Conservation (phyloP, 225 moss, liverwort and hornwort species). For the Antitrichia curtipendula region DNA sequence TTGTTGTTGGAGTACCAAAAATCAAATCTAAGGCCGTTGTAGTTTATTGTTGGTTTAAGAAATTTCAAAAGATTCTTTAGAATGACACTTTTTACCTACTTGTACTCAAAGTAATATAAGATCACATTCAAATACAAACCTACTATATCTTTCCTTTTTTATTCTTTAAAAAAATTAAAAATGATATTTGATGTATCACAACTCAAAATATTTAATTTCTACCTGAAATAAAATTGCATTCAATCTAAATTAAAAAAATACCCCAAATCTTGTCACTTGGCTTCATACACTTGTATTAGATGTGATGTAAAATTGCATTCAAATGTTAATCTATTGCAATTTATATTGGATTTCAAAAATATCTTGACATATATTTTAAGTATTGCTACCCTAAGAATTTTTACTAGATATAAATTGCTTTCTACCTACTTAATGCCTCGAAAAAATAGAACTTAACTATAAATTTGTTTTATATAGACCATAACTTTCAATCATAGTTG, state of each 20-base stretch:
- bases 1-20: background rate
- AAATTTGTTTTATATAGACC: background rate
- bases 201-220: fast-evolving
- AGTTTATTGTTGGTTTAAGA: no score
- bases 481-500: background rate
- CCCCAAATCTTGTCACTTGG: background rate
- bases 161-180: no score
- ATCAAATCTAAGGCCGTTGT: background rate
- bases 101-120: background rate
- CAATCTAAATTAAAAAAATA: background rate
- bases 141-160: no score
- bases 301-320: background rate
- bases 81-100: no score
- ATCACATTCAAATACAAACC: no score
- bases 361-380: background rate
- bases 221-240: background rate
- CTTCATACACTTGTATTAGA: background rate
- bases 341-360: background rate
- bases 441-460: background rate
- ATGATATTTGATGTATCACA: background rate
- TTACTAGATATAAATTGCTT: background rate
- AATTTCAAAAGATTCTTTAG: background rate
- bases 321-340: background rate
- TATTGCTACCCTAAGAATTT: background rate
- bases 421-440: background rate